phyloP scores from a whole-genome alignment of 1,139 yeast species.

The Candida labiduridarum region DNA sequence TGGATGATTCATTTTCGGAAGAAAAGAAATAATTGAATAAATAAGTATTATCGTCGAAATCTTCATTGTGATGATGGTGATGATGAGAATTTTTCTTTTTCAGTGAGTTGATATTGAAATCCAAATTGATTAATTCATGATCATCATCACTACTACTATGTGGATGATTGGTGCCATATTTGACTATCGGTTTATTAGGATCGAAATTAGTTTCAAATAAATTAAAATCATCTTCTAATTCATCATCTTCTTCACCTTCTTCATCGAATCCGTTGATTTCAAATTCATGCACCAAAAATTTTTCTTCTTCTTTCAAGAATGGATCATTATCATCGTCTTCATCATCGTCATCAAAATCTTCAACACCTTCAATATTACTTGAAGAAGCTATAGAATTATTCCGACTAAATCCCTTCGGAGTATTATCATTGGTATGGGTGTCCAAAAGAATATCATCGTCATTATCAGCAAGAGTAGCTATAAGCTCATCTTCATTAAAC shows the following conservation, averaged over 20 bases:
- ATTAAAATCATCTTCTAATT: slow-evolving; percentile 18
- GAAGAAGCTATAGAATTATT: slow-evolving; percentile 50
- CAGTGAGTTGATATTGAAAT: slow-evolving; percentile 20
- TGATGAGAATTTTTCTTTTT: slow-evolving; percentile 11
- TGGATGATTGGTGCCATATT: slow-evolving; percentile 31
- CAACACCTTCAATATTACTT: slow-evolving; percentile 31
- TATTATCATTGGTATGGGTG: slow-evolving; percentile 5
- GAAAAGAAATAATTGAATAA: slow-evolving; percentile 59
- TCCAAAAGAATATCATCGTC: slow-evolving; percentile 43
- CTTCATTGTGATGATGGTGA: slow-evolving; percentile 27
- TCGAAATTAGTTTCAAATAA: slow-evolving; percentile 26
- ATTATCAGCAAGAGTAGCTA: slow-evolving; percentile 70
- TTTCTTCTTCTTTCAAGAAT: slow-evolving; percentile 50
- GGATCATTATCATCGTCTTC: slow-evolving; percentile 61
- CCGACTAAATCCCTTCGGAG: slow-evolving; percentile 16
- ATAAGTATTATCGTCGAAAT: slow-evolving; percentile 55
- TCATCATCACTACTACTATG: slow-evolving; percentile 28
- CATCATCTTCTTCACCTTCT: slow-evolving; percentile 13
- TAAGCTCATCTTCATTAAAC: slow-evolving; percentile 70
- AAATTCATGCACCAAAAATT: slow-evolving; percentile 49
- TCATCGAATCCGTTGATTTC: slow-evolving; percentile 53
- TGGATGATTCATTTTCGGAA: slow-evolving; percentile 38
- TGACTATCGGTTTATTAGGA: slow-evolving; percentile 26
- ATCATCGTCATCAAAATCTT: slow-evolving; percentile 49
- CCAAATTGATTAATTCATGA: slow-evolving; percentile 34